phyloP scores from a whole-genome alignment of 2,329 filamentous ascomycete genomes.

The Albifimbria verrucaria region DNA sequence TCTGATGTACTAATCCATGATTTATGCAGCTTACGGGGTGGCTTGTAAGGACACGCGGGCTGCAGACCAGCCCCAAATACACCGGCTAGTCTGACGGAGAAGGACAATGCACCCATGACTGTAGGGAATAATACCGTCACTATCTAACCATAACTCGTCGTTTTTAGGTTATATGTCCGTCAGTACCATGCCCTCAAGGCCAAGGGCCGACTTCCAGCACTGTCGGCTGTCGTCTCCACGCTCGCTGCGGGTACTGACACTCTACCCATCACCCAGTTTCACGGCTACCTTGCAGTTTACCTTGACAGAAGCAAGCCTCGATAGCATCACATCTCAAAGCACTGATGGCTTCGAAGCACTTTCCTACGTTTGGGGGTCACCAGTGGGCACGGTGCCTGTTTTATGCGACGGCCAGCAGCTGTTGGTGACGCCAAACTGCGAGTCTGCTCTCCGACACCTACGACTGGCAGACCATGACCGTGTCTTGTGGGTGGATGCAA shows the following conservation, averaged over 20 bases:
- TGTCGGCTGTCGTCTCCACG: not conserved
- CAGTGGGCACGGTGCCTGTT: not conserved
- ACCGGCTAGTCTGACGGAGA: not conserved
- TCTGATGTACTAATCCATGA: not conserved
- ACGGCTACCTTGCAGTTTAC: not conserved
- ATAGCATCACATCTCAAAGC: not conserved
- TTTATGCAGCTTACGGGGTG: not conserved
- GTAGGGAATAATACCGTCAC: not conserved
- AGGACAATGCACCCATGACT: not conserved
- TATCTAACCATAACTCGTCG: not conserved
- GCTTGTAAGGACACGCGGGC: not conserved
- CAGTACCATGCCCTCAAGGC: not conserved
- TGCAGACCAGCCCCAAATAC: not conserved
- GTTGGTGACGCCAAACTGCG: not conserved
- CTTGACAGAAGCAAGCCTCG: not conserved
- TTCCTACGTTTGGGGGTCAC: not conserved
- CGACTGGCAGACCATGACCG: not conserved
- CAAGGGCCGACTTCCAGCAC: not conserved
- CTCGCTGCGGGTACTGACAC: not conserved
- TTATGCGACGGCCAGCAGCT: not conserved
- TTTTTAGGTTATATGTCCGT: not conserved
- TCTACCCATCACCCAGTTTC: not conserved
- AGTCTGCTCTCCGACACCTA: not conserved
- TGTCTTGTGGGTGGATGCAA: constrained; percentile 1
- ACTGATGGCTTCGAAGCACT: not conserved